Evolutionary conservation across 768 basidiomycete genomes (phyloP).

Genomic region (Gyrodon lividus): DNA sequence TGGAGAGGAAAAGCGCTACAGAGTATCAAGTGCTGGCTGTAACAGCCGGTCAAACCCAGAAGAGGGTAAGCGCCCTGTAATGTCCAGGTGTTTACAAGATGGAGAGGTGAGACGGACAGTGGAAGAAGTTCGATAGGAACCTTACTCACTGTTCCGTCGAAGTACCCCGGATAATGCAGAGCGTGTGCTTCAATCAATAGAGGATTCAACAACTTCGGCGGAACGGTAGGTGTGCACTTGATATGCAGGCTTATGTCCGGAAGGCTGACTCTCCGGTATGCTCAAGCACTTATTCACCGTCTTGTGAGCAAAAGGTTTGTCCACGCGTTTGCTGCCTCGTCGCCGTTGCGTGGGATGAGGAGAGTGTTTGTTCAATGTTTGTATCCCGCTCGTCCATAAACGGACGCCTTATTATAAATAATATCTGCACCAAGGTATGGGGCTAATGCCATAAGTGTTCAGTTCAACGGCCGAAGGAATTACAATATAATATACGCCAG

Average conservation of each 20-base stretch:
- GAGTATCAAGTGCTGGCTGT: background rate
- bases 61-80: background rate
- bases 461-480: too few species aligned
- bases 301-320: background rate
- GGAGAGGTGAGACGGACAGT: background rate
- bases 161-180: background rate
- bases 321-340: background rate
- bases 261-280: background rate
- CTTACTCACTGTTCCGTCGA: background rate
- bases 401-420: background rate
- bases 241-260: background rate
- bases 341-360: conserved; percentile 1
- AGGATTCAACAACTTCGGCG: background rate
- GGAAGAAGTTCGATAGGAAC: background rate
- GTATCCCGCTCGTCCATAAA: background rate
- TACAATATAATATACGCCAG: too few species aligned
- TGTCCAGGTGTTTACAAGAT: background rate
- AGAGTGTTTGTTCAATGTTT: conserved; percentile 1
- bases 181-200: background rate
- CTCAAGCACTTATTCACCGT: background rate
- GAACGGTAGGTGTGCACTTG: background rate
- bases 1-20: background rate
- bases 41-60: background rate
- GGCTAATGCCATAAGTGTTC: too few species aligned
- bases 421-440: too few species aligned